Conservation (phyloP, 2,329 filamentous ascomycete species). For the Magnaporthiopsis rhizophila region DNA sequence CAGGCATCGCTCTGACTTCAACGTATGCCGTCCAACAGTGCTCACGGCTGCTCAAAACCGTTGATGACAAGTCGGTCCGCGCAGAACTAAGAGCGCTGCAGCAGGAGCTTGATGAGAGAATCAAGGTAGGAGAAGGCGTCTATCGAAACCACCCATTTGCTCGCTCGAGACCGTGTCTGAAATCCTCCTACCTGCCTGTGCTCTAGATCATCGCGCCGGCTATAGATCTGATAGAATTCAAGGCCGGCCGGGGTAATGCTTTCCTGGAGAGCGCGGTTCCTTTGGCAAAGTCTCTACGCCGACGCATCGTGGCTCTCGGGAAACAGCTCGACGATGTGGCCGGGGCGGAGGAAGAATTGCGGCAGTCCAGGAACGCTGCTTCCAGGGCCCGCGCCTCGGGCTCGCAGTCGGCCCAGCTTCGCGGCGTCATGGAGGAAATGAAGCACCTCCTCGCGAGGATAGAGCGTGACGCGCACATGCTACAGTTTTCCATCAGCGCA, state of each 20-base stretch:
- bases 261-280: conserved; percentile 75
- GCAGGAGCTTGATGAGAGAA: conserved; percentile 72
- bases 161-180: background rate
- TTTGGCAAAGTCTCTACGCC: conserved; percentile 73
- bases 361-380: conserved; percentile 24
- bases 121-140: conserved; percentile 47
- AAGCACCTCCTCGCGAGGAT: conserved; percentile 68
- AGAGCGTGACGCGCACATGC: conserved; percentile 82
- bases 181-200: background rate
- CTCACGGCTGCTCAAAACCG: conserved; percentile 66
- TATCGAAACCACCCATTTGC: background rate
- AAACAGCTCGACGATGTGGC: conserved; percentile 65
- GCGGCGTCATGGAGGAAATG: conserved; percentile 65
- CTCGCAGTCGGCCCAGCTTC: conserved; percentile 56
- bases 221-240: conserved; percentile 87
- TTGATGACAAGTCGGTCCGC: conserved; percentile 62
- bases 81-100: conserved; percentile 64
- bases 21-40: conserved; percentile 80
- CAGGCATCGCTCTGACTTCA: conserved; percentile 78
- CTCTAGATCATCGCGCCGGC: conserved; percentile 74
- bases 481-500: conserved; percentile 89
- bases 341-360: conserved; percentile 47
- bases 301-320: conserved; percentile 75
- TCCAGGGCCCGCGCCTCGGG: conserved; percentile 40
- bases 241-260: conserved; percentile 49